Percentiles rank a stretch among this genome's conserved stretches.
Conservation (phyloP, 768 basidiomycete genomes). For the Phaeotremella skinneri region DNA sequence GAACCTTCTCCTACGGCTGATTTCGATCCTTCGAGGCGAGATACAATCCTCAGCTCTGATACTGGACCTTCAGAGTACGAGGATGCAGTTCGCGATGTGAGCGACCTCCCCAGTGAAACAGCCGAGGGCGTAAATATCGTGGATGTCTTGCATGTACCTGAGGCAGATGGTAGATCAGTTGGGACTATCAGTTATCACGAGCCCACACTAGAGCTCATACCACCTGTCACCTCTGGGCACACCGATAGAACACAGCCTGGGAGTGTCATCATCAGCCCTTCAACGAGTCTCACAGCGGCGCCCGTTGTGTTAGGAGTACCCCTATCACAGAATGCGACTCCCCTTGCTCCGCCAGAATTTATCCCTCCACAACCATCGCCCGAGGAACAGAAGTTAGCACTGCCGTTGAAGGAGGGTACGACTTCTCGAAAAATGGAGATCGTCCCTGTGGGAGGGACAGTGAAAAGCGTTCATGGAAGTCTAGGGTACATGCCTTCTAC, state of each 20-base stretch:
- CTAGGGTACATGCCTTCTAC: conserved; percentile 13
- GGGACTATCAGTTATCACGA: background rate
- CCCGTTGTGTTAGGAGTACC: no score
- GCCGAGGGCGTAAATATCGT: background rate
- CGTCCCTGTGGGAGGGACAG: conserved; percentile 12
- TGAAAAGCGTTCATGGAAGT: conserved; percentile 14
- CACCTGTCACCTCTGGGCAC: background rate
- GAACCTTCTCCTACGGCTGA: background rate
- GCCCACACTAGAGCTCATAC: background rate
- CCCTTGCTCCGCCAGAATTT: background rate
- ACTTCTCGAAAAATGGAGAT: conserved; percentile 3
- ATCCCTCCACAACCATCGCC: background rate
- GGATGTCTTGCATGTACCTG: no score
- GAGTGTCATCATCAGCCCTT: background rate
- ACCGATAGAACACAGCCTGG: no score
- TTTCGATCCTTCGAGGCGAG: background rate
- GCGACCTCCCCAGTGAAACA: background rate
- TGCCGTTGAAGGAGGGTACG: background rate
- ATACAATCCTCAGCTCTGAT: background rate
- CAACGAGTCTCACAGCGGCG: no score
- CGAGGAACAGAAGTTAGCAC: background rate
- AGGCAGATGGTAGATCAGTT: no score
- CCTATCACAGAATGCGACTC: background rate
- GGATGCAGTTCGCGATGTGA: background rate
- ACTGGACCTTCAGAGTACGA: background rate